Evolutionary conservation across 257 asterid genomes (phyloP), one percentile per base, ranked within the genome.

Genomic region (Rehmannia glutinosa): DNA sequence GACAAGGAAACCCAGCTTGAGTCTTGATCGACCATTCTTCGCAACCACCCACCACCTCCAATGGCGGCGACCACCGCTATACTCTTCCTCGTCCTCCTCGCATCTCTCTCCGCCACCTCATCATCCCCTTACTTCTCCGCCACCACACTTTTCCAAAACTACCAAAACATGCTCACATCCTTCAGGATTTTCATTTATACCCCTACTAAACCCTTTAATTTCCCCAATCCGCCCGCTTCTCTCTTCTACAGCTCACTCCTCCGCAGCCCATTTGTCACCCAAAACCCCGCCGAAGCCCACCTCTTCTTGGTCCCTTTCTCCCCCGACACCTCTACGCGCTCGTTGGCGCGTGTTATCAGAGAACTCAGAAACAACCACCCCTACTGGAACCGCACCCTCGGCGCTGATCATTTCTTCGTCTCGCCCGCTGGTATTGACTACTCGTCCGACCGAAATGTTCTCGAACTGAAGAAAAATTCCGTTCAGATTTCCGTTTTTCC

Each of bases 381-480:
- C 35, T 88, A 71, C 71, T 94, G 99, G 99, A 85, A 94, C 28
- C 89, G 92, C 4, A 83, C 96, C 12, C 88, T 94, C n/a, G 97
- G 99, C 11, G 96, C 97, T 39, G 99, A 94, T 68, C 96, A 94
- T 45, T 86, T 94, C 81, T 88, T 85, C 30, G 0, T 85, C 2
- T 86, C 96, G 0, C 83, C 89, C 2, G 33, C 77, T 19, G 99
- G 97, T 8, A 80, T 94, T 3, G 95, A 84, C 53, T 86, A 66
- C 65, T 86, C 96, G 0, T 74, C 95, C 28, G 96, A 88, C 71
- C 62, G 97, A 51, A 93, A 91, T 65, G 63, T 78, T 13, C 84
- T 94, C 19, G 99, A 94, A 72, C 81, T 94, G 59, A 94, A 94
- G 90, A 94, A 94, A 67, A 90, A 94, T 45, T 73, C 96, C 24